phyloP scores from a whole-genome alignment of 257 asterid genomes.

The Coffea eugenioides region DNA sequence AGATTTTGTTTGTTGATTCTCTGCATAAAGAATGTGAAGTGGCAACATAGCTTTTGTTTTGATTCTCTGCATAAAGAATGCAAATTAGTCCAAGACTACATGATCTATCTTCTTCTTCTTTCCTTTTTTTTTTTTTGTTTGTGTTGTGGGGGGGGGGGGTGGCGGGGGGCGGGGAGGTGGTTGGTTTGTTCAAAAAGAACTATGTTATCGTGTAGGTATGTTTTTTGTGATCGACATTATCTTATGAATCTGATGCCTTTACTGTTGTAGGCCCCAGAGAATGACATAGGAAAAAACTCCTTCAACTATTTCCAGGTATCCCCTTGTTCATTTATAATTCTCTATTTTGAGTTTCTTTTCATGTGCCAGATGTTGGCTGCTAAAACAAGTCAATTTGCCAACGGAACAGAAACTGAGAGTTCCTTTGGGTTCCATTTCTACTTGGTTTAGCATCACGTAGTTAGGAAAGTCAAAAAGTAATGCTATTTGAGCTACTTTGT shows the following conservation, averaged over 20 bases:
- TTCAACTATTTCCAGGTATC: conserved; percentile 83
- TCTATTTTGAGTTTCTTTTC: neutral
- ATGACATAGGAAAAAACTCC: conserved; percentile 89
- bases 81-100: neutral
- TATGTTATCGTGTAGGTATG: neutral
- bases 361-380: neutral
- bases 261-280: conserved; percentile 73
- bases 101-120: too few relatives aligned
- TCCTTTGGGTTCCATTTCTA: neutral
- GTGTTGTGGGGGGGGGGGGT: too few relatives aligned
- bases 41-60: too few relatives aligned
- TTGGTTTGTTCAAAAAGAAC: neutral
- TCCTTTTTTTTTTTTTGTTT: too few relatives aligned
- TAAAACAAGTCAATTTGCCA: neutral
- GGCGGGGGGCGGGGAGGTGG: too few relatives aligned
- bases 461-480: neutral
- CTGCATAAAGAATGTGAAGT: too few relatives aligned
- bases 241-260: conserved; percentile 13
- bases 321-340: neutral
- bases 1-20: neutral
- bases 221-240: neutral
- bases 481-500: neutral
- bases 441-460: neutral
- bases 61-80: too few relatives aligned
- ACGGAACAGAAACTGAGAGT: neutral